Evolutionary conservation across 805 yeast genomes (phyloP).

Genomic region (Brettanomyces naardenensis): DNA sequence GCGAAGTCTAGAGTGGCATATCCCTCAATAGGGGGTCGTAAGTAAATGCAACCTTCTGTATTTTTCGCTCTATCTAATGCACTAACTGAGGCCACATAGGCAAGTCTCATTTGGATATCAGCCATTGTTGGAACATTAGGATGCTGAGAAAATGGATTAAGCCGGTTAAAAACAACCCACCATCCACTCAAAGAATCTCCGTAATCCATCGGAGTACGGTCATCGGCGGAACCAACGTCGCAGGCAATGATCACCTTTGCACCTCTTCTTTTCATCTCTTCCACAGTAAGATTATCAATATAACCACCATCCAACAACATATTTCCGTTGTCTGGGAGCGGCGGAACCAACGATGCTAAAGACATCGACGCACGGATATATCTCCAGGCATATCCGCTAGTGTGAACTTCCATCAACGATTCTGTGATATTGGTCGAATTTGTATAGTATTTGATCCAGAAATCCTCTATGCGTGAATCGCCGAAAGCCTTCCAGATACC

Average conservation of each 20-base stretch:
- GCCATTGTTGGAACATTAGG: conserved; percentile 93
- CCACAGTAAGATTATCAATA: conserved; percentile 86
- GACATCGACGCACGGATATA: conserved; percentile 96
- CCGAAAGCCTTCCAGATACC: conserved; percentile 98
- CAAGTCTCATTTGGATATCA: conserved; percentile 86
- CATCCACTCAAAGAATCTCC: conserved; percentile 91
- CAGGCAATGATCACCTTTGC: conserved; percentile 84
- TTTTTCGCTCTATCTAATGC: conserved; percentile 83
- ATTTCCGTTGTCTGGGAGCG: conserved; percentile 78
- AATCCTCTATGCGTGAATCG: conserved; percentile 86
- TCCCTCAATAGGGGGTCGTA: conserved; percentile 90
- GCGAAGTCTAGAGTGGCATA: conserved; percentile 90
- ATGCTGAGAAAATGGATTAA: conserved; percentile 82
- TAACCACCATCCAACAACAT: conserved; percentile 97
- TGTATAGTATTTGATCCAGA: conserved; percentile 84
- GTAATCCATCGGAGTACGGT: conserved; percentile 78
- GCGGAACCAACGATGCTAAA: conserved; percentile 87
- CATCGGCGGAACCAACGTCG: conserved; percentile 94
- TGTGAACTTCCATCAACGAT: conserved; percentile 91
- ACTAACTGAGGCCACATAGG: conserved; percentile 91
- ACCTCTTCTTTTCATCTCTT: conserved; percentile 85
- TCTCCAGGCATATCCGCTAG: conserved; percentile 91
- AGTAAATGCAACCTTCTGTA: conserved; percentile 77
- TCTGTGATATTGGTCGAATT: conserved; percentile 94
- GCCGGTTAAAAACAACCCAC: conserved; percentile 81